These are phyloP conservation scores for Rhizopogon salebrosus DNA, from an alignment of 768 basidiomycete species.

Conservation along the genomic window DNA sequence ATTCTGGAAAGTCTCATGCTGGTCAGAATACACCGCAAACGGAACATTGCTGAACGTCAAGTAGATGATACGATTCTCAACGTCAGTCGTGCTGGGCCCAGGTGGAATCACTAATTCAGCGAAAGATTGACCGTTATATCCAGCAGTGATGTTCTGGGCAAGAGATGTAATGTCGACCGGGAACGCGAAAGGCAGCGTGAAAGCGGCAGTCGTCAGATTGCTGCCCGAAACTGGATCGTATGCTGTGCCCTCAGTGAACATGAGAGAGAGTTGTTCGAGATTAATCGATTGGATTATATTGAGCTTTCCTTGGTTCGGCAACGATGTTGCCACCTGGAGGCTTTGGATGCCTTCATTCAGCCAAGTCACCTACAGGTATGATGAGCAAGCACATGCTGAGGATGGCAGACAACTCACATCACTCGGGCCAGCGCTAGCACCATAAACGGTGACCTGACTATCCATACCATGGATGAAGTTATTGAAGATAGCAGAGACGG, in stretches of 20 bases:
- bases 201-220: conserved; percentile 54
- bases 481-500: conserved; percentile 64
- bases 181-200: conserved; percentile 66
- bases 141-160: conserved; percentile 53
- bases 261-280: conserved; percentile 52
- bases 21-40: conserved; percentile 46
- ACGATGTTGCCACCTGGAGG: conserved; percentile 49
- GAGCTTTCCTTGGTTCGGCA: conserved; percentile 59
- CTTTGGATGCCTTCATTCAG: conserved; percentile 66
- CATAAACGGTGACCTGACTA: conserved; percentile 53
- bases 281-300: conserved; percentile 60
- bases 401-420: conserved; percentile 34
- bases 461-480: conserved; percentile 65
- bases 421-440: conserved; percentile 51
- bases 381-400: conserved; percentile 2
- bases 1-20: conserved; percentile 48
- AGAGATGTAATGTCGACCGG: conserved; percentile 62
- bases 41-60: conserved; percentile 56
- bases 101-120: conserved; percentile 58
- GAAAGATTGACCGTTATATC: conserved; percentile 47
- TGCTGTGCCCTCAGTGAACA: conserved; percentile 53
- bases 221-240: conserved; percentile 57
- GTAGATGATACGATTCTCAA: conserved; percentile 55
- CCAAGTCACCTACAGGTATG: conserved; percentile 52
- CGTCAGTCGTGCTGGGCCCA: conserved; percentile 53